A percentile compares a stretch with the other conserved stretches of the same genome.
Conservation (phyloP, 1,284 basidiomycete species). For the Exobasidium rhododendri region DNA sequence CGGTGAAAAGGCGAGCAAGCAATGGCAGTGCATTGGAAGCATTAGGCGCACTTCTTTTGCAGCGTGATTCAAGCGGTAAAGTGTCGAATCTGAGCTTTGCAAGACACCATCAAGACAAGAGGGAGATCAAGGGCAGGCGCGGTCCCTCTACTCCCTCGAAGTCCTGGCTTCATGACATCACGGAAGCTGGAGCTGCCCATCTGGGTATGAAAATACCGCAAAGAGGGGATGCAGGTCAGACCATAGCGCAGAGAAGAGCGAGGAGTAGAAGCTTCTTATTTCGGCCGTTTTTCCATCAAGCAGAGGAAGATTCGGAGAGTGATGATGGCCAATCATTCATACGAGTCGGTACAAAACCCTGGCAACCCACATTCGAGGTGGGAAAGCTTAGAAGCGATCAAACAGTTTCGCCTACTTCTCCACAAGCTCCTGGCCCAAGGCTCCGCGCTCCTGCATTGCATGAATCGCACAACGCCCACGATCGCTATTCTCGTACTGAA, state of each 20-base stretch:
- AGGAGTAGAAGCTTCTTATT: constrained; percentile 16
- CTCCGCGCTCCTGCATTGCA: neutral
- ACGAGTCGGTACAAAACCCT: constrained; percentile 3
- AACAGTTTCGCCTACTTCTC: neutral
- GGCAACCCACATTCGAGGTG: constrained; percentile 15
- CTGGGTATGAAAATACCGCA: constrained; percentile 14
- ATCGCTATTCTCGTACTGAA: neutral
- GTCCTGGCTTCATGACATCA: constrained; percentile 11
- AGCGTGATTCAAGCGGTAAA: constrained; percentile 36
- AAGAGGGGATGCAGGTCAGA: constrained; percentile 12
- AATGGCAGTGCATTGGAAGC: constrained; percentile 52
- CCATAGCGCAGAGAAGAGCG: constrained; percentile 41
- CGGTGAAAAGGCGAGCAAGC: constrained; percentile 21
- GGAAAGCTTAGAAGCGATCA: neutral
- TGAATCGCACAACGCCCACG: constrained; percentile 14
- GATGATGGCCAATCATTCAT: constrained; percentile 14
- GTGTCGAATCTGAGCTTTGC: constrained; percentile 36
- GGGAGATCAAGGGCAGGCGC: neutral
- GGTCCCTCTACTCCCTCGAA: constrained; percentile 6
- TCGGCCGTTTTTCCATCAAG: neutral
- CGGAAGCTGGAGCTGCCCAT: neutral
- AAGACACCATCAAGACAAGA: neutral
- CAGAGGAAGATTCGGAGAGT: constrained; percentile 11
- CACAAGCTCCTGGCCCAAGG: neutral
- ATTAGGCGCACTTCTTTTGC: constrained; percentile 42